Evolutionary conservation across 164 flowering plant species (phyloP).

Genomic region (Chloranthus sessilifolius): DNA sequence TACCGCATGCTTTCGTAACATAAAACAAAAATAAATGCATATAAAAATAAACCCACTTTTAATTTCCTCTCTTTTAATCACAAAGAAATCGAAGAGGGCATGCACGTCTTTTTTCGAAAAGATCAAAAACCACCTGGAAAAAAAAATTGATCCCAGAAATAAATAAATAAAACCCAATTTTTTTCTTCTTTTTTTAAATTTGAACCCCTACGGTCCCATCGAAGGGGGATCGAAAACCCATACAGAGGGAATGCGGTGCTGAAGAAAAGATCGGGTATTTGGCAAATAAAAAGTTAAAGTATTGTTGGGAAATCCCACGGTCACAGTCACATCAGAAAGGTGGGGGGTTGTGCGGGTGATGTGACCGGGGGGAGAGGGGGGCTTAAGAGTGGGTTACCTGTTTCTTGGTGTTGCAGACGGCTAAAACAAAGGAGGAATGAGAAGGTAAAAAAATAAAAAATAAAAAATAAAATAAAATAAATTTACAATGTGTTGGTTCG

Average conservation of each 20-base stretch:
- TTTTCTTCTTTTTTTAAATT: background rate
- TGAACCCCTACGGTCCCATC: background rate
- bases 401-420: constrained; percentile 9
- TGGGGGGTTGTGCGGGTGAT: constrained; percentile 11
- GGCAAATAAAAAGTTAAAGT: background rate
- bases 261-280: too few species aligned
- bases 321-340: background rate
- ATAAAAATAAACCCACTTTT: background rate
- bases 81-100: background rate
- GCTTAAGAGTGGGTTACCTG: constrained; percentile 5
- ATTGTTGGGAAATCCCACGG: background rate
- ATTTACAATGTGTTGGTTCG: too few species aligned
- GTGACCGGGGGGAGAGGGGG: constrained; percentile 8
- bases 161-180: constrained; percentile 11
- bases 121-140: constrained; percentile 8
- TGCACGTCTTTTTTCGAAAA: background rate
- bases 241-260: too few species aligned
- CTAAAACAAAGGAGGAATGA: constrained; percentile 8
- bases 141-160: too few species aligned
- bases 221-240: too few species aligned
- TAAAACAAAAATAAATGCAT: constrained; percentile 6
- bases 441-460: too few species aligned
- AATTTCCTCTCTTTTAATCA: background rate
- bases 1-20: constrained; percentile 10
- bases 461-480: too few species aligned